Conservation (phyloP, 345 rosid species). For the Hibiscus tridactylites region DNA sequence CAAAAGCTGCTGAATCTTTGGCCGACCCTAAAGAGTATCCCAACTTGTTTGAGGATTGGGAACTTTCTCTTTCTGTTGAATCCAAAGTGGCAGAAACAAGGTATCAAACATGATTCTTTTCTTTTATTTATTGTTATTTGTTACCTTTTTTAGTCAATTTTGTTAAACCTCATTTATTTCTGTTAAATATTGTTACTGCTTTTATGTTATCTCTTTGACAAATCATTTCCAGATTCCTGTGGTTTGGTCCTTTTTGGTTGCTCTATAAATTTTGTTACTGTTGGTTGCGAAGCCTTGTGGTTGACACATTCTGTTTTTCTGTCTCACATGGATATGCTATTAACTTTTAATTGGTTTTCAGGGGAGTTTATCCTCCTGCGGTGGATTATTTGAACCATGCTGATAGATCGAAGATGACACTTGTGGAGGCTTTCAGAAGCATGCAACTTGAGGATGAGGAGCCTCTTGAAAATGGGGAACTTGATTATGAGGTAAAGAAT, state of each 20-base stretch:
- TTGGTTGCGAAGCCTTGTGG: too few relatives aligned
- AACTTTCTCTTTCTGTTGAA: conserved; percentile 83
- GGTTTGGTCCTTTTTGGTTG: neutral
- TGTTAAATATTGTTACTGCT: too few relatives aligned
- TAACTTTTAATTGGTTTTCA: conserved; percentile 23
- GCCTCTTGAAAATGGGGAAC: conserved; percentile 74
- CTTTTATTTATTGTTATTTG: neutral
- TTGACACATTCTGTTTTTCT: neutral
- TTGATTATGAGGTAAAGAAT: conserved; percentile 56
- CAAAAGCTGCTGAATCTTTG: conserved; percentile 96
- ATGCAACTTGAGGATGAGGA: conserved; percentile 77
- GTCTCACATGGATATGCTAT: neutral
- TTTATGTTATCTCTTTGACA: too few relatives aligned
- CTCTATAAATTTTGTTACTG: neutral
- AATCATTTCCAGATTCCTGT: too few relatives aligned
- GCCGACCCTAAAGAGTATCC: conserved; percentile 98
- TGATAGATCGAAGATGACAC: conserved; percentile 57
- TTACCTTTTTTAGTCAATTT: too few relatives aligned
- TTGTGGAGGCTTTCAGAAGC: conserved; percentile 82
- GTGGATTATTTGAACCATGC: conserved; percentile 54
- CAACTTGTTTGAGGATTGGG: conserved; percentile 98
- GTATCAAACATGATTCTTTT: conserved; percentile 23
- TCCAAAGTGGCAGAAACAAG: conserved; percentile 66
- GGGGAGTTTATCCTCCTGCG: conserved; percentile 63
- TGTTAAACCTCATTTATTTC: too few relatives aligned